Base-by-base conservation (phyloP, 2,329 filamentous ascomycete genomes). In the Stachybotrys chlorohalonatus region DNA sequence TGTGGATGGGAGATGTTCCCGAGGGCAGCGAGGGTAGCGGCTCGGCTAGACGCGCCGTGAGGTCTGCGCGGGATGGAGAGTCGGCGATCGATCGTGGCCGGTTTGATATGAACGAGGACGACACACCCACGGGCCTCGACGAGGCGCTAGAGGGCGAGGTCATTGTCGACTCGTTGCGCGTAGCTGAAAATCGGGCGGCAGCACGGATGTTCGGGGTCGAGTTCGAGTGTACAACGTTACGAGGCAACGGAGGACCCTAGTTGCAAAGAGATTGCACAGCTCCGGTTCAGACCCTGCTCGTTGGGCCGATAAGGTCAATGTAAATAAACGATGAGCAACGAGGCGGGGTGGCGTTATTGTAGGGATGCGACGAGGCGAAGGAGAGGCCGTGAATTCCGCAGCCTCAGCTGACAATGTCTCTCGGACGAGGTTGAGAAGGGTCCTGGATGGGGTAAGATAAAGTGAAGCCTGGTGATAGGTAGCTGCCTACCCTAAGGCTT, bases 31-130 rank as follows among this genome's bases (percentile, higher is more conserved):
- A 70, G 32, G 75, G 74, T 17, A 83, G 71, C 36, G 82, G 82
- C 31, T 80, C 81, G 49, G 81, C 81, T 53, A 86, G 75, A 58
- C 83, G 78, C 55, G 83, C 83, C 52, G 80, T 86, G 51, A 80
- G 73, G 58, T 83, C 77, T 52, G 79, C 80, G 67, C 83, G 79
- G 48, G 80, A 80, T 31, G 80, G 64, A 8, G 81, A 82, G 52
- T 77, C 75, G 55, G 76, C 75, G 58, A 73, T 75, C 11, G 72
- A 75, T 45, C 75, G 75, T 55, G 73, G 66, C 45, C 71, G 73
- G 50, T 72, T 67, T 11, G 79, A 77, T 46, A 71, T 67, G 6
- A 78, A 74, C 32, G 81, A 82, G 1, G 76, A 75, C 5, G 78
- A 72, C 54, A 65, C 73, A 60, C 57, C 72, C 65, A 57, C 68